Evolutionary conservation across 306 rosid genomes (phyloP).

Genomic region (Biancaea sappan): DNA sequence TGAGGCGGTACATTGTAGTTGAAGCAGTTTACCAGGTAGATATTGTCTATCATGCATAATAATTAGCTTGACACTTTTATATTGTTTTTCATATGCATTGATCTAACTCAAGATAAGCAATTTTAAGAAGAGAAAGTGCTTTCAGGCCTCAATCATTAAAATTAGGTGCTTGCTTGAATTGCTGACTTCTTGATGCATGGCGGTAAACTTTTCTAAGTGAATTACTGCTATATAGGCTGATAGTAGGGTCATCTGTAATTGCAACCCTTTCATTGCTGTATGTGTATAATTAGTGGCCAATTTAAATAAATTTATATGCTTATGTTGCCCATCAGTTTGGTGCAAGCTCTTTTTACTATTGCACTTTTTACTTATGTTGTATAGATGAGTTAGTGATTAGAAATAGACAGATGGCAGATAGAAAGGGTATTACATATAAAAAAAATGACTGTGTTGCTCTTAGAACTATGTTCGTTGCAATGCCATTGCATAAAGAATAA

Average conservation of each 20-base stretch:
- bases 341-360: background rate
- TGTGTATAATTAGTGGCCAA: background rate
- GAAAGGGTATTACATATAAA: background rate
- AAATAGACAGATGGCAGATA: background rate
- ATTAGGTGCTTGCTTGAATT: slow-evolving; percentile 26
- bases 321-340: background rate
- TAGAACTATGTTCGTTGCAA: slow-evolving; percentile 10
- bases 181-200: slow-evolving; percentile 31
- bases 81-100: slow-evolving; percentile 6
- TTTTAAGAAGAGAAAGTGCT: background rate
- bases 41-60: slow-evolving; percentile 21
- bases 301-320: background rate
- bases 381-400: background rate
- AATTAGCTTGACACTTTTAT: slow-evolving; percentile 7
- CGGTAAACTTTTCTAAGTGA: slow-evolving; percentile 17
- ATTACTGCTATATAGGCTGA: background rate
- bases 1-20: slow-evolving; percentile 97
- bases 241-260: slow-evolving; percentile 22
- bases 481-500: slow-evolving; percentile 17
- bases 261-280: slow-evolving; percentile 18
- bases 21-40: slow-evolving; percentile 92
- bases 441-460: slow-evolving; percentile 8
- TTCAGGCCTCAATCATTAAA: slow-evolving; percentile 11
- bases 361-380: slow-evolving; percentile 4
- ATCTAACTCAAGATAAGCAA: background rate